Evolutionary conservation across 148 eudicot genomes (phyloP), one percentile per base, ranked within the genome.

Genomic region (Hydrangea macrophylla): DNA sequence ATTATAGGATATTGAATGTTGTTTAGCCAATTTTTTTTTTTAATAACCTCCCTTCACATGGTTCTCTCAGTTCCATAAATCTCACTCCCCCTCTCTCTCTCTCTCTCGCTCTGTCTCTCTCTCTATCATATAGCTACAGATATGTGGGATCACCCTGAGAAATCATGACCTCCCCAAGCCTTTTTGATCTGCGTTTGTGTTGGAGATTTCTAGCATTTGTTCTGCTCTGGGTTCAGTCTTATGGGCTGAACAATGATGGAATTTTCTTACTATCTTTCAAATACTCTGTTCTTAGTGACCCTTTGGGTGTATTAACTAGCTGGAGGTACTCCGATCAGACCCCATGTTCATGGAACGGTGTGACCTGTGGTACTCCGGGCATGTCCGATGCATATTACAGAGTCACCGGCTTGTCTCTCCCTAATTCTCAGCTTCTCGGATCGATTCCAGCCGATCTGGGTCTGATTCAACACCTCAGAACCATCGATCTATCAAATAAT

Each of bases 321-420:
- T 94, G 98, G 98, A 79, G 63, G 18, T 44, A 27, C 76, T 25
- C 45, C 24, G 87, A 83, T 73, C 75, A 70, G 23, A 86, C 87
- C 4, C 98, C 98, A 25, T 94, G 98, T 60, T 78, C 79, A 13
- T 94, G 98, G 98, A 72, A 45, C 0, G 98, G 98, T 6, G 80
- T 94, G 30, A 11, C 71, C 2, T 94, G 98, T 60, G 74, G 68
- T 64, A 26, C 55, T 10, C 79, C 61, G 12, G 71, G 73, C 25
- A 32, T 39, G 24, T 33, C 74, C 5, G 64, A 65, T 44, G 50
- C 72, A 7, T 25, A 61, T 36, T 35, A 7, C 20, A 82, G 92
- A 2, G 99, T 90, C 48, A 70, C 73, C 37, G 69, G 64, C 40
- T 50, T 94, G 25, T 81, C 86, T 3, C 86, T 94, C 24, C 96